Base-by-base conservation (phyloP, 805 yeast species). In the Suhomyces prunicola region DNA sequence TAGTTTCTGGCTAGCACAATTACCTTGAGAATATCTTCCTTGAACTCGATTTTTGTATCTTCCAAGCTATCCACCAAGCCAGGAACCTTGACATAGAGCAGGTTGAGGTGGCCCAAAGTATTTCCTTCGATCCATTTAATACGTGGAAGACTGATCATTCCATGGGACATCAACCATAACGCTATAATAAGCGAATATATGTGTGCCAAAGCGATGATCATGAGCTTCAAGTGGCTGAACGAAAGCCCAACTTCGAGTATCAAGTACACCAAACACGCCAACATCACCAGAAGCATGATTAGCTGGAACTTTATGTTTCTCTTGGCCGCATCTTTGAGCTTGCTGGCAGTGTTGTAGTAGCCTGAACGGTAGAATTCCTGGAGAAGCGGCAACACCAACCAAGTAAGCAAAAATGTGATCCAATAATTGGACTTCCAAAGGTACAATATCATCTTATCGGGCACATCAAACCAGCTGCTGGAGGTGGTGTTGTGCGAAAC, bases 101-200 rank as follows among this genome's bases (percentile, higher is more conserved):
- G 65, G 50, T 73, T 72, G 54, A 75, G 57, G 47, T 68, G 55
- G 19, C 57, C 57, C 15, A 67, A 50, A 22, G 68, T 52, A 42
- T 57, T 66, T 2, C 79, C 78, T 52, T 67, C 70, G 23, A 58
- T 63, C 79, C 65, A 79, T 66, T 54, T 71, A 52, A 54, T 66
- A 53, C 88, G 76, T 0, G 96, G 96, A 2, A 88, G 74, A 44
- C 79, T 77, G 15, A 88, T 80, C 47, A 88, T 68, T 0, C 96
- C 96, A 66, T 89, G 92, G 2, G 93, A 88, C 88, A 90, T 84
- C 53, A 90, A 71, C 93, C 94, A 88, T 22, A 88, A 77, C 2
- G 93, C 91, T 33, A 90, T 62, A 1, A 86, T 74, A 62, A 90
- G 74, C 0, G 96, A 81, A 65, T 89, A 90, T 19, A 87, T 84